Percentiles rank a stretch among this genome's conserved stretches.
These are phyloP conservation scores for Skeletonema menzelii DNA, from an alignment of 108 stramenopile species.

Conservation along the genomic window DNA sequence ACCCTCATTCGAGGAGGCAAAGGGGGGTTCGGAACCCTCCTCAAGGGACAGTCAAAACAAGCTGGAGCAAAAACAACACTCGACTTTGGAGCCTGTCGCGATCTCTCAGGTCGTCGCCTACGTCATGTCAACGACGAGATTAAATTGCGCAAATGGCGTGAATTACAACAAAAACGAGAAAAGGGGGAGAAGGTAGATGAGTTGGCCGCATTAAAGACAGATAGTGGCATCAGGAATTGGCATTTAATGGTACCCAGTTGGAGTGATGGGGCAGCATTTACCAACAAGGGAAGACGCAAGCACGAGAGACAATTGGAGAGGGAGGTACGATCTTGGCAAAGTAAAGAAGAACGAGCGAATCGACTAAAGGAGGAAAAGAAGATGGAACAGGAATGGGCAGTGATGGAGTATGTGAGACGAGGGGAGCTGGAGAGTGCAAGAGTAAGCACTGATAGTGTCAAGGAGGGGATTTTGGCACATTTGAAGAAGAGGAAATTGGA, in stretches of 20 bases:
- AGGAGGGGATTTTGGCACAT: slow-evolving; percentile 64
- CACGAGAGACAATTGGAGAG: slow-evolving; percentile 66
- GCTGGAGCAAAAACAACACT: slow-evolving; percentile 84
- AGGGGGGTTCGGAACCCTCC: slow-evolving; percentile 95
- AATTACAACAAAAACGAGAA: slow-evolving; percentile 58
- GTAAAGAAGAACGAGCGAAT: slow-evolving; percentile 48
- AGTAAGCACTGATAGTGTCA: slow-evolving; percentile 25
- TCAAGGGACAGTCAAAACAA: slow-evolving; percentile 92
- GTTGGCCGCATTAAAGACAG: slow-evolving; percentile 67
- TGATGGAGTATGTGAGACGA: slow-evolving; percentile 58
- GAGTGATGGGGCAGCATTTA: slow-evolving; percentile 69
- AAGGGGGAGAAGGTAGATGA: slow-evolving; percentile 50
- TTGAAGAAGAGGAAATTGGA: slow-evolving; percentile 40
- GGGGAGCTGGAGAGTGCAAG: slow-evolving; percentile 44
- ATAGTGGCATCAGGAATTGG: slow-evolving; percentile 91
- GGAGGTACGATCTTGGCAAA: slow-evolving; percentile 42
- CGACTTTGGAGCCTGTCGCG: slow-evolving; percentile 99
- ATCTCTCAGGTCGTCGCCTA: slow-evolving; percentile 94
- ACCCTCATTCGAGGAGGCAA: slow-evolving; percentile 74
- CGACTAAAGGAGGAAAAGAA: slow-evolving; percentile 48
- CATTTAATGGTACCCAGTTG: slow-evolving; percentile 90
- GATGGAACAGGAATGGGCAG: slow-evolving; percentile 55
- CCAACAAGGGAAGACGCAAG: slow-evolving; percentile 62
- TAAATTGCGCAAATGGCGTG: slow-evolving; percentile 84
- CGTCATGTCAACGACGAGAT: slow-evolving; percentile 98